phyloP scores from a whole-genome alignment of 192 early-diverging fungal species.

The Coemansia sp. region DNA sequence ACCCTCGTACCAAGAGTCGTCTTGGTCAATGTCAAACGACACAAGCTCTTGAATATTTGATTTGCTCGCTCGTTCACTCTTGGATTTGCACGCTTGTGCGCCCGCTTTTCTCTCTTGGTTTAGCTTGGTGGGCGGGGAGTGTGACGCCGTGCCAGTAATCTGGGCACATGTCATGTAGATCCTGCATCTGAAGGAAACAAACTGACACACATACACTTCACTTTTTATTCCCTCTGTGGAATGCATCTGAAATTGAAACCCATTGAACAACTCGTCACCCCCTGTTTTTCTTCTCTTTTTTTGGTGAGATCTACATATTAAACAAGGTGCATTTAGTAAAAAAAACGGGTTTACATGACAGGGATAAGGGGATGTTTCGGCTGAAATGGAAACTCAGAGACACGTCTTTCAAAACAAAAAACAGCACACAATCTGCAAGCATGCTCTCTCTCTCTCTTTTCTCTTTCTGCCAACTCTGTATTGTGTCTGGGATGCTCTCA shows the following conservation, averaged over 20 bases:
- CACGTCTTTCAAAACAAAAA: too few relatives aligned
- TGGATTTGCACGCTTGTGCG: background rate
- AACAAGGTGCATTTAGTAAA: background rate
- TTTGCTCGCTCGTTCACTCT: too few relatives aligned
- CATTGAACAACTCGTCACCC: background rate
- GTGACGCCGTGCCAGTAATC: conserved; percentile 5
- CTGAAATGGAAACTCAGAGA: too few relatives aligned
- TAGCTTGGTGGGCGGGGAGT: background rate
- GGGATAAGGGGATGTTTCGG: background rate
- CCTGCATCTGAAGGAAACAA: background rate
- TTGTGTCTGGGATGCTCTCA: too few relatives aligned
- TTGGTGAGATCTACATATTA: conserved; percentile 1
- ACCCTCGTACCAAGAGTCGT: background rate
- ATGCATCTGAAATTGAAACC: background rate
- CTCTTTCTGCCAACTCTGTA: too few relatives aligned
- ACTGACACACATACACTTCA: background rate
- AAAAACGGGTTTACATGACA: background rate
- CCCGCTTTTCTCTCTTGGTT: background rate
- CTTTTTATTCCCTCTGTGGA: background rate
- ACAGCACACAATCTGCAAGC: too few relatives aligned
- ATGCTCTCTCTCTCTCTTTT: too few relatives aligned
- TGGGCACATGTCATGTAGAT: conserved; percentile 4
- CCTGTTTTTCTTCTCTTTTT: background rate
- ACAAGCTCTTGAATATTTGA: too few relatives aligned
- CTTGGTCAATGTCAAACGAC: too few relatives aligned